phyloP scores from a whole-genome alignment of 441 rosid species.

The Manihot esculenta region DNA sequence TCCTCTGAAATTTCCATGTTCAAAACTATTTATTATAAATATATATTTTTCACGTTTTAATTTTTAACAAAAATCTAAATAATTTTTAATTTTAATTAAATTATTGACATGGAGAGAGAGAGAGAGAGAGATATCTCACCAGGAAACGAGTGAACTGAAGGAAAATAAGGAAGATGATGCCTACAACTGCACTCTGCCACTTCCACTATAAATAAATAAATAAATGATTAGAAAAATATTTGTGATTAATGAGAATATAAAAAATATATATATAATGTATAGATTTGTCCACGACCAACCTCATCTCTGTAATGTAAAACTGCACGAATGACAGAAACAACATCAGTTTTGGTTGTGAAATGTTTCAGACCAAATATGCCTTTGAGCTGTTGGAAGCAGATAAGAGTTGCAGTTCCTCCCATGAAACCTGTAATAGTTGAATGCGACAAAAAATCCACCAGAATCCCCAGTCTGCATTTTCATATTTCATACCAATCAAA shows the following conservation, averaged over 20 bases:
- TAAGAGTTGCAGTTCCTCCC: conserved; percentile 81
- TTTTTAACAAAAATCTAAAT: too few relatives aligned
- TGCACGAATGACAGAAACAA: conserved; percentile 57
- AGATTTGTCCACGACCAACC: too few relatives aligned
- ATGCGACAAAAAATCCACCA: conserved; percentile 91
- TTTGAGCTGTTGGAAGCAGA: conserved; percentile 74
- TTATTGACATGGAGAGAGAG: too few relatives aligned
- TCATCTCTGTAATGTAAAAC: conserved; percentile 48
- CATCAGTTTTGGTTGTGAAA: conserved; percentile 71
- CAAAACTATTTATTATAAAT: too few relatives aligned
- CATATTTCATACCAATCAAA: not conserved
- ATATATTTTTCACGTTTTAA: too few relatives aligned
- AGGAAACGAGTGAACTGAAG: conserved; percentile 62
- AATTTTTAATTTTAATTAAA: too few relatives aligned
- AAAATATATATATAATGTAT: too few relatives aligned
- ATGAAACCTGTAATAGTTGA: conserved; percentile 92
- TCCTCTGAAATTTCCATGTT: conserved; percentile 40
- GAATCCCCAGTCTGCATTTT: conserved; percentile 59
- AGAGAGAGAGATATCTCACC: too few relatives aligned
- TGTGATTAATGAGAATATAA: too few relatives aligned
- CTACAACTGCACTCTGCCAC: conserved; percentile 71
- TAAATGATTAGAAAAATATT: not conserved
- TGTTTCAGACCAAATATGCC: conserved; percentile 66
- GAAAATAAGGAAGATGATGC: conserved; percentile 58
- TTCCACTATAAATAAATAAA: conserved; percentile 47